Evolutionary conservation across 139 green algal species (phyloP).

Genomic region (Asterochloris erici): DNA sequence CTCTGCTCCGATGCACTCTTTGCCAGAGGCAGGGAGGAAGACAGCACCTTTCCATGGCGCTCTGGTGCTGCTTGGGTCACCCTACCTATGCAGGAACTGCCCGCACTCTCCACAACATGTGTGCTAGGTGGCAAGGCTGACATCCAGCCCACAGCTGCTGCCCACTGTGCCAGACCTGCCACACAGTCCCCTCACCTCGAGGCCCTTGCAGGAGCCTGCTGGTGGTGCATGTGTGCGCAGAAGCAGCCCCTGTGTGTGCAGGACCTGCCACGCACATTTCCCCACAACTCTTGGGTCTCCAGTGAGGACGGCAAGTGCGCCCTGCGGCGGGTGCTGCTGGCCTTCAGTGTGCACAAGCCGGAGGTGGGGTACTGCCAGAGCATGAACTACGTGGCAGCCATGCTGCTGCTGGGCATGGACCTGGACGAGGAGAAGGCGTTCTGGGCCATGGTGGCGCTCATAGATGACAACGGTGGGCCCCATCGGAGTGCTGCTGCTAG

Average conservation of each 20-base stretch:
- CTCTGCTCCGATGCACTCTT: too few species aligned
- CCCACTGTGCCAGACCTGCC: too few species aligned
- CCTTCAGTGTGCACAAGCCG: constrained; percentile 63
- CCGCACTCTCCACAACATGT: not conserved
- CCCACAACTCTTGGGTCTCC: constrained; percentile 56
- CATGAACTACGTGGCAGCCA: constrained; percentile 74
- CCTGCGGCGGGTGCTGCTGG: constrained; percentile 63
- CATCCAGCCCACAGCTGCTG: too few species aligned
- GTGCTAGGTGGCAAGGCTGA: not conserved
- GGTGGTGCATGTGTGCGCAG: not conserved
- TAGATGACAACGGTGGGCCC: constrained; percentile 40
- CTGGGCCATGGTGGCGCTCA: constrained; percentile 51
- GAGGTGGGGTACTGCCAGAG: constrained; percentile 68
- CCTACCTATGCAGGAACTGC: not conserved
- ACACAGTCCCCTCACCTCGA: not conserved
- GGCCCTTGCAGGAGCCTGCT: not conserved
- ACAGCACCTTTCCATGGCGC: too few species aligned
- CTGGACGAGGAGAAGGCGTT: constrained; percentile 54
- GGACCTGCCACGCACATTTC: constrained; percentile 82
- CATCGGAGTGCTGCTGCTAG: not conserved
- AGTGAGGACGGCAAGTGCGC: constrained; percentile 49
- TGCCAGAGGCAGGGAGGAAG: too few species aligned
- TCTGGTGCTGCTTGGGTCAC: too few species aligned
- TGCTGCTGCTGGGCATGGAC: constrained; percentile 69
- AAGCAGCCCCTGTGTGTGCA: constrained; percentile 17